Percentiles rank a stretch among this genome's conserved stretches.
phyloP scores from a whole-genome alignment of 371 early-diverging fungal species.

The Nosema granulosis region DNA sequence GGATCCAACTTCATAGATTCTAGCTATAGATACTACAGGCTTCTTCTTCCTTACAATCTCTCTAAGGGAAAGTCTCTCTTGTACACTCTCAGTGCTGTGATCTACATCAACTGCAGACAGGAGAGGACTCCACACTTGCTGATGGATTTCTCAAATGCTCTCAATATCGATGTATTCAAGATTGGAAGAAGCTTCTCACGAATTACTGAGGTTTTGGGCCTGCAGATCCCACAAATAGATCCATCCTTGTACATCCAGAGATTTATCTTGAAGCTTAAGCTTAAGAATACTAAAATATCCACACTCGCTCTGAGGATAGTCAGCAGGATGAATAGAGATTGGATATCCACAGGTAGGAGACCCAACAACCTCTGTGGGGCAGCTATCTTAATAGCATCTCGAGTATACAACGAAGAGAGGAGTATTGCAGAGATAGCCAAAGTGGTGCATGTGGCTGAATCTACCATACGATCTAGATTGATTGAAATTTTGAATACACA shows the following conservation, averaged over 20 bases:
- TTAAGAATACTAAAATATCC: slow-evolving; percentile 76
- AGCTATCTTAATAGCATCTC: slow-evolving; percentile 79
- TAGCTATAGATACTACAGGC: slow-evolving; percentile 83
- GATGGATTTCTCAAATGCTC: slow-evolving; percentile 88
- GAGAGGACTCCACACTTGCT: slow-evolving; percentile 84
- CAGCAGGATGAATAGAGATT: slow-evolving; percentile 91
- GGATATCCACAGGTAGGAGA: slow-evolving; percentile 87
- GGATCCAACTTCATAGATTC: slow-evolving; percentile 75
- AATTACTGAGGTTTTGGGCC: slow-evolving; percentile 72
- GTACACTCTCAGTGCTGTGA: slow-evolving; percentile 83
- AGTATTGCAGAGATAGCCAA: slow-evolving; percentile 78
- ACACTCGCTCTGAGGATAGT: slow-evolving; percentile 79
- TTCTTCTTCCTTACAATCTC: slow-evolving; percentile 81
- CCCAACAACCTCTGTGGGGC: slow-evolving; percentile 98
- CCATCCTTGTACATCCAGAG: slow-evolving; percentile 87
- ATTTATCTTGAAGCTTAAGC: slow-evolving; percentile 82
- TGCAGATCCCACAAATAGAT: slow-evolving; percentile 82
- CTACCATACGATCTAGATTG: slow-evolving; percentile 79
- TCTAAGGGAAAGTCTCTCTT: slow-evolving; percentile 80
- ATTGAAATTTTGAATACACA: slow-evolving; percentile 81
- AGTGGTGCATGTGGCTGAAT: slow-evolving; percentile 83
- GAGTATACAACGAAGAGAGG: slow-evolving; percentile 84
- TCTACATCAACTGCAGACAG: slow-evolving; percentile 85
- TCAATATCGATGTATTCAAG: slow-evolving; percentile 77
- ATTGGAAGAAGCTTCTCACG: slow-evolving; percentile 84